phyloP scores from a whole-genome alignment of 768 basidiomycete genomes.

The Imleria badia region DNA sequence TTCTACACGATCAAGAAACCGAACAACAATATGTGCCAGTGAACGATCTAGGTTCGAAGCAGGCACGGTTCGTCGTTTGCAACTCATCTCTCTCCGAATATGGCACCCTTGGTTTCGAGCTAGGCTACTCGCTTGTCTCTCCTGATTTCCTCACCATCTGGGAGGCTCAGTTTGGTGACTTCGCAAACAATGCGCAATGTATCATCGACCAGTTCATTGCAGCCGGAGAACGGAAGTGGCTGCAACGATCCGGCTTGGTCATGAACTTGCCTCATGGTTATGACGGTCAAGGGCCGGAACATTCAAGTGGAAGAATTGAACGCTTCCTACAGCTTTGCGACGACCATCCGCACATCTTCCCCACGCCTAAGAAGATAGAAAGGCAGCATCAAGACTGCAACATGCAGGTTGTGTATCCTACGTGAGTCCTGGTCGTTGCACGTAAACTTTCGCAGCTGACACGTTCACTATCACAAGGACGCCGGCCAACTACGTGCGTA shows the following conservation, averaged over 20 bases:
- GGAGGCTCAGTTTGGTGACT: constrained; percentile 99
- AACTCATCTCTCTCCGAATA: constrained; percentile 97
- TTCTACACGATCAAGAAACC: constrained; percentile 93
- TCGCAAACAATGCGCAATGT: constrained; percentile 95
- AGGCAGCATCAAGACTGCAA: constrained; percentile 99
- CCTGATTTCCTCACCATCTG: constrained; percentile 91
- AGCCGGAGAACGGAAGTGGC: constrained; percentile 96
- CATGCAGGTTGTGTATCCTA: constrained; percentile 98
- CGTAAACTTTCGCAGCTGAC: constrained; percentile 3
- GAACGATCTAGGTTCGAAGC: constrained; percentile 82
- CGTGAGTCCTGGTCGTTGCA: constrained; percentile 48
- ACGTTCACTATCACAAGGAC: constrained; percentile 60
- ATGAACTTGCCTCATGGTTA: constrained; percentile 93
- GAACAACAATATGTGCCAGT: constrained; percentile 89
- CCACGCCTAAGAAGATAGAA: constrained; percentile 84
- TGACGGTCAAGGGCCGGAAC: constrained; percentile 98
- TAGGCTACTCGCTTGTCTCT: constrained; percentile 97
- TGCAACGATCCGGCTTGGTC: constrained; percentile 90
- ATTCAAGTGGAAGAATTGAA: constrained; percentile 93
- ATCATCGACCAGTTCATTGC: constrained; percentile 99
- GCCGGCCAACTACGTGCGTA: constrained; percentile 83
- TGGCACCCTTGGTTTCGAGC: constrained; percentile 93
- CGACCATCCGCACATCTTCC: constrained; percentile 92
- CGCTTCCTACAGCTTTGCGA: constrained; percentile 97
- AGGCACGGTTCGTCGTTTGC: constrained; percentile 92